A percentile compares a stretch with the other conserved stretches of the same genome.
These are phyloP conservation scores for Amanita phalloides DNA, from an alignment of 768 basidiomycete genomes.

Conservation along the genomic window DNA sequence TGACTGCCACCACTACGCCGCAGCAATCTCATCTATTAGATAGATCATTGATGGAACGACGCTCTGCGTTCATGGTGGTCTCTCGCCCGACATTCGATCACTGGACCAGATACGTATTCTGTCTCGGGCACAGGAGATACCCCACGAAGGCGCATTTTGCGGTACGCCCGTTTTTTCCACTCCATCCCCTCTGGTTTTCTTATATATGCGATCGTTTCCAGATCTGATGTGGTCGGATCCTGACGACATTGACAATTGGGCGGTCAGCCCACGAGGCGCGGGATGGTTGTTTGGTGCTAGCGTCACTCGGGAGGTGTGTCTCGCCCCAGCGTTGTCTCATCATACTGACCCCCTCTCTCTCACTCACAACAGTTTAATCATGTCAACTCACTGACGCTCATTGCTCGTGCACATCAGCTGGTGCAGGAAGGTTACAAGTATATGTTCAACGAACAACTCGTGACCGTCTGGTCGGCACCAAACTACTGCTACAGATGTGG, in stretches of 20 bases:
- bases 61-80: constrained; percentile 91
- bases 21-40: neutral
- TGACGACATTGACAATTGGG: constrained; percentile 93
- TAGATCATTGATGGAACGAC: constrained; percentile 92
- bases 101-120: constrained; percentile 90
- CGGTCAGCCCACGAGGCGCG: constrained; percentile 91
- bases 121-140: constrained; percentile 93
- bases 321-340: neutral
- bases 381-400: constrained; percentile 76
- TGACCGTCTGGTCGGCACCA: constrained; percentile 89
- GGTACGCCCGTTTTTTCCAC: constrained; percentile 29
- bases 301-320: constrained; percentile 70
- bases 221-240: constrained; percentile 99
- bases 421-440: constrained; percentile 95
- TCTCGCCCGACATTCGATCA: constrained; percentile 92
- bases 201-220: constrained; percentile 16
- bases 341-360: neutral
- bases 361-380: constrained; percentile 66
- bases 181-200: neutral
- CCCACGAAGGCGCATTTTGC: constrained; percentile 98
- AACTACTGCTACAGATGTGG: constrained; percentile 79
- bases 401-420: constrained; percentile 93
- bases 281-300: constrained; percentile 89
- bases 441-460: constrained; percentile 90
- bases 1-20: neutral